Evolutionary conservation across 2,329 filamentous ascomycete genomes (phyloP), one percentile per base, ranked within the genome.

Genomic region (Xylaria sp.): DNA sequence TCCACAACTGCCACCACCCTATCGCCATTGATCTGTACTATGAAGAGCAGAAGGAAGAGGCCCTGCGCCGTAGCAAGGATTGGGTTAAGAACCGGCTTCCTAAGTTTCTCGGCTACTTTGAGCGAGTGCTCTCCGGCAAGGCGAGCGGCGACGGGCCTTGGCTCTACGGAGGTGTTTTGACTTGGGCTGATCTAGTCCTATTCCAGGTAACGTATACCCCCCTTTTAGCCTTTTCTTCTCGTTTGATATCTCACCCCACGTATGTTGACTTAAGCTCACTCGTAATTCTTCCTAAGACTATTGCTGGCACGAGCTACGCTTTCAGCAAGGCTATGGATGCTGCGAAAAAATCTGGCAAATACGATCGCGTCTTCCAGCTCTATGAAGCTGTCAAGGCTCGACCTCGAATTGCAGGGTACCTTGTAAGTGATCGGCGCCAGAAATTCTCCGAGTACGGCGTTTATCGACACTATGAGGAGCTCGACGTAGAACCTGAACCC

Each of bases 1-100:
- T 89, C 0, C 92, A 94, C 77, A 90, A 94, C 74, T 89, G 88
- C 20, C 92, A 94, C 77, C 92, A 94, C 75, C 92, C 92, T 0
- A 82, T 92, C 64, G 83, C 87, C 2, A 77, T 81, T 0, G 77
- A 77, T 3, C 77, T 86, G 2, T 90, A 89, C 77, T 94, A 93
- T 73, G 91, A 93, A 75, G 90, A 94, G n/a, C 92, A 94, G 80
- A 92, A 90, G 77, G 81, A 84, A 0, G 91, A 92, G 77, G 84
- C 89, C 23, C 80, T 88, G 74, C 83, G 83, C 69, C 86, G 85
- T 67, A 83, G 87, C 2, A 82, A 82, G 46, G 83, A 89, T 63
- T 92, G 90, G 70, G 80, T 89, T 12, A 81, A 86, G 66, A 84
- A 82, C 43, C 83, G 92, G 0, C 82, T 94, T 23, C 91, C 92